Percentiles rank a stretch among this genome's conserved stretches.
Conservation (phyloP, 2,329 filamentous ascomycete species). For the Neopestalotiopsis sp. region DNA sequence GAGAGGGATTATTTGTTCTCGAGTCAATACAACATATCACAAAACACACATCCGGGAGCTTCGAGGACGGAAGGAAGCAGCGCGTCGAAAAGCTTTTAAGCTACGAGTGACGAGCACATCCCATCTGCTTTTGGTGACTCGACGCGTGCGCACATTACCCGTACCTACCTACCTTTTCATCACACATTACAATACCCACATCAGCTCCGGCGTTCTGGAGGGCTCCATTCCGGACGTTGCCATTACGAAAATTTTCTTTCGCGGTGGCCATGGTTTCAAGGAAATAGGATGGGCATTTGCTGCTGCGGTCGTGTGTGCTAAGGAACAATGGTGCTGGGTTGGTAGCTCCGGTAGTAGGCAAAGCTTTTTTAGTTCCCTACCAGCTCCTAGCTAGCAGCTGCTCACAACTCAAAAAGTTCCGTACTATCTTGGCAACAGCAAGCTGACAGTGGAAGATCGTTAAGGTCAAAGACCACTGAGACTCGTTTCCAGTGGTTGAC, state of each 20-base stretch:
- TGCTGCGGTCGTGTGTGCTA: neutral
- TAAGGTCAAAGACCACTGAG: neutral
- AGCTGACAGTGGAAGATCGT: neutral
- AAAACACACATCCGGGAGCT: neutral
- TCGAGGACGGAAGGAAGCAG: neutral
- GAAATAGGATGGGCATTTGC: neutral
- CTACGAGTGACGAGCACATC: neutral
- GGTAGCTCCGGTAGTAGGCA: too few species aligned
- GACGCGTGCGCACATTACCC: neutral
- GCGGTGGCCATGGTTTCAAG: constrained; percentile 3
- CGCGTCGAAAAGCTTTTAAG: neutral
- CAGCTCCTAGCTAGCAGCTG: neutral
- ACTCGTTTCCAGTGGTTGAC: neutral
- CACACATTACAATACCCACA: neutral
- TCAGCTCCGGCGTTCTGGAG: constrained; percentile 2
- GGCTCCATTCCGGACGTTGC: neutral
- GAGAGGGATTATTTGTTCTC: neutral
- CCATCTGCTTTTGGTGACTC: neutral
- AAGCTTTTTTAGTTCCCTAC: neutral
- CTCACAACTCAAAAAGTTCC: neutral
- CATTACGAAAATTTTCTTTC: constrained; percentile 16
- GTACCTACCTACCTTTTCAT: neutral
- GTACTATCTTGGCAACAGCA: neutral
- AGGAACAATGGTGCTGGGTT: too few species aligned
- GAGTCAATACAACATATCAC: neutral